Base-by-base conservation (phyloP, 495 filamentous ascomycete species). In the Talaromyces trachyspermus region DNA sequence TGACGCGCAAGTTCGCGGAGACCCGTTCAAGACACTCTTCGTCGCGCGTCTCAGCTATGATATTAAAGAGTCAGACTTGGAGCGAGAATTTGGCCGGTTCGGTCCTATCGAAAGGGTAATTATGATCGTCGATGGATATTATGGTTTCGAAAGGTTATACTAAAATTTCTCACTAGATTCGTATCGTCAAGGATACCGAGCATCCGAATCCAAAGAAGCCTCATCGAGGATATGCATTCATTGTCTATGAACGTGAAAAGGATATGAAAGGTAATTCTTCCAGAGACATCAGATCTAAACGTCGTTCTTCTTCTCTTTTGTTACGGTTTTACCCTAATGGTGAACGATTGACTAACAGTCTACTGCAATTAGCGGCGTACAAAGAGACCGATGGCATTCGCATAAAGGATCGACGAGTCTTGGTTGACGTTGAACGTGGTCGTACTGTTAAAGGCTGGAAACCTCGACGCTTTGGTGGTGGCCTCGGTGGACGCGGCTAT, bases 201-300 rank as follows among this genome's bases (percentile, higher is more conserved):
- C 83, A 82, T 46, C 75, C 78, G 3, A 89, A 86, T 54, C 79
- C 80, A 45, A 90, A 89, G 62, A 95, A 94, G 66, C 75, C 80
- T 36, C 84, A 92, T 62, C 78, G 81, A 54, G 92, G 92, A 51
- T 98, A 98, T 69, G 92, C 89, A 49, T 98, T 98, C 63, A 84
- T 98, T 55, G 89, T 96, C 39, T 98, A 89, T 63, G 91, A 97
- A 68, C 83, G 88, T 58, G 92, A 97, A 65, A 90, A 91, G 68
- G 92, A 98, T 60, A 96, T 98, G 94, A 96, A 95, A 84, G 91
- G 92, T 95, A 95, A 75, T 68, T 54, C 60, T n/a, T n/a, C n/a
- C n/a, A n/a, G n/a, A n/a, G n/a, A n/a, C n/a, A n/a, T n/a, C n/a
- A n/a, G n/a, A n/a, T n/a, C n/a, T n/a, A n/a, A n/a, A n/a, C n/a